Percentiles rank a stretch among this genome's conserved stretches.
These are phyloP conservation scores for Dothistroma septosporum DNA, from an alignment of 2,329 filamentous ascomycete species.

Conservation along the genomic window DNA sequence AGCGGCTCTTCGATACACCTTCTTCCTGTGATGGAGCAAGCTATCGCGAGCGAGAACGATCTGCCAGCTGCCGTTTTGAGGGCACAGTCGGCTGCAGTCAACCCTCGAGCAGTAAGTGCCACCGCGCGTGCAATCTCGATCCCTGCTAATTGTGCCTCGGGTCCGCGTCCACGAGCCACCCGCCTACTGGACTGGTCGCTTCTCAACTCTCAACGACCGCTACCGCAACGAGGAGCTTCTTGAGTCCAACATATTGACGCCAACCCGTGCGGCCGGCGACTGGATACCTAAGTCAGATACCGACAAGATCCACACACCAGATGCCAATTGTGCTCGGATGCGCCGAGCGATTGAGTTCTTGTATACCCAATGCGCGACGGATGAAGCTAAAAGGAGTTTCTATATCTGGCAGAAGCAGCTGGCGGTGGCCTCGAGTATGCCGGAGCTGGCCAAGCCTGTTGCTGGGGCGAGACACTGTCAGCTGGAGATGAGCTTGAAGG, in stretches of 20 bases:
- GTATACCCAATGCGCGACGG: constrained; percentile 27
- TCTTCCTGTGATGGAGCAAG: constrained; percentile 7
- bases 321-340: constrained; percentile 27
- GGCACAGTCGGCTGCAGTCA: constrained; percentile 5
- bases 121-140: background rate
- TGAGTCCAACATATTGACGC: constrained; percentile 42
- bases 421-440: constrained; percentile 18
- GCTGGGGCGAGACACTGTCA: constrained; percentile 13
- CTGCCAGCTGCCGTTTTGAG: background rate
- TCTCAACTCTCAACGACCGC: constrained; percentile 55
- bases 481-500: constrained; percentile 22
- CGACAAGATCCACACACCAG: constrained; percentile 30
- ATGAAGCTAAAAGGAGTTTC: constrained; percentile 30
- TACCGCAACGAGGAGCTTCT: constrained; percentile 44
- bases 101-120: constrained; percentile 9
- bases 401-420: constrained; percentile 31
- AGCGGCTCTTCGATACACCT: constrained; percentile 4
- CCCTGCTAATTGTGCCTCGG: constrained; percentile 5
- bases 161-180: constrained; percentile 36
- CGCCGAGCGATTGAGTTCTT: constrained; percentile 30
- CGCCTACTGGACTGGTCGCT: constrained; percentile 61
- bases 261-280: constrained; percentile 12
- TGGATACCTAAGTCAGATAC: constrained; percentile 17
- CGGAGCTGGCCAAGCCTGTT: constrained; percentile 26
- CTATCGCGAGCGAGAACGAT: background rate